These are phyloP conservation scores for Theobroma cacao DNA, from an alignment of 345 rosid genomes.

Conservation along the genomic window DNA sequence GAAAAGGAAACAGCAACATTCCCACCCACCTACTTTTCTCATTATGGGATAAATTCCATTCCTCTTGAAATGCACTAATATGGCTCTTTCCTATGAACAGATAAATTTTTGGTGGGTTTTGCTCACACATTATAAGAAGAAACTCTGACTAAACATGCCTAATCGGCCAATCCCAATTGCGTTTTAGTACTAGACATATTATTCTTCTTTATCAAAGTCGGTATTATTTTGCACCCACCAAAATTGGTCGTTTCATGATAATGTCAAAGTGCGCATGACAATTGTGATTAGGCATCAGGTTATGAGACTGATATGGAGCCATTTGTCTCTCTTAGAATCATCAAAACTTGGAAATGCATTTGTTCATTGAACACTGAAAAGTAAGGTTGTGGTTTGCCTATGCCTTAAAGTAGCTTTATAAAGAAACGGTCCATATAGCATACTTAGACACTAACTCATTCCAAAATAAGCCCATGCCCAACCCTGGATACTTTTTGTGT, in stretches of 20 bases:
- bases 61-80: background rate
- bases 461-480: too few relatives aligned
- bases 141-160: background rate
- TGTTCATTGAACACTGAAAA: background rate
- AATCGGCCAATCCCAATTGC: background rate
- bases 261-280: background rate
- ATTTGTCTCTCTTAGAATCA: background rate
- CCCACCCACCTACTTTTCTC: background rate
- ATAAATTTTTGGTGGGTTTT: background rate
- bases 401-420: background rate
- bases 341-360: background rate
- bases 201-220: background rate
- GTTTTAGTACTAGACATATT: background rate
- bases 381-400: background rate
- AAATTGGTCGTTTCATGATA: background rate
- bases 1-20: background rate
- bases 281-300: background rate
- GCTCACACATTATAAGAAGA: background rate
- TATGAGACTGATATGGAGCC: background rate
- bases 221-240: background rate
- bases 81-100: background rate
- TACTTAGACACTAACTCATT: too few relatives aligned
- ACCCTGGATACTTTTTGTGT: background rate
- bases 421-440: too few relatives aligned
- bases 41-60: background rate